Evolutionary conservation across 495 filamentous ascomycete genomes (phyloP).

Genomic region (Aspergillus indologenus): DNA sequence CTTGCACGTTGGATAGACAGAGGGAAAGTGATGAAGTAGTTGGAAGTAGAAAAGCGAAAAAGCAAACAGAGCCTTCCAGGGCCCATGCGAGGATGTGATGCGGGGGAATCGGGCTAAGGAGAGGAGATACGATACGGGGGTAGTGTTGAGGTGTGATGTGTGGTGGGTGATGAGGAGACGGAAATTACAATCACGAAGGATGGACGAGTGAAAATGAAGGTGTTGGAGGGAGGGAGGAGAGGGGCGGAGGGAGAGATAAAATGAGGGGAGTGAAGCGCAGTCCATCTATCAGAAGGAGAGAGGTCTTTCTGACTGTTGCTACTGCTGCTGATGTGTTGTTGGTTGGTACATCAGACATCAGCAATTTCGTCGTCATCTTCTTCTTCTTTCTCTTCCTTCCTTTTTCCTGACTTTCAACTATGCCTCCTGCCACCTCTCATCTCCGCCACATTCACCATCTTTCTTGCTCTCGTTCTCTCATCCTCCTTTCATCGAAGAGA

Average conservation of each 20-base stretch:
- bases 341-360: background rate
- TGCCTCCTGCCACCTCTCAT: background rate
- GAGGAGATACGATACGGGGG: slow-evolving; percentile 1
- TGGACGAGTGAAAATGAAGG: slow-evolving; percentile 1
- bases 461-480: background rate
- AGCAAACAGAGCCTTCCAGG: slow-evolving; percentile 20
- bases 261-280: background rate
- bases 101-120: background rate
- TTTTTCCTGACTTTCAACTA: too few species aligned
- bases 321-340: background rate
- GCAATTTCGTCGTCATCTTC: background rate
- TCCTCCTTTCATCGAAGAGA: slow-evolving; percentile 6
- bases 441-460: background rate
- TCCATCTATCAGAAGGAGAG: background rate
- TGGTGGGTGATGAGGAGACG: background rate
- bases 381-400: too few species aligned
- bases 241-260: background rate
- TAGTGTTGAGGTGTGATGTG: too few species aligned
- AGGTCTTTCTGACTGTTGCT: background rate
- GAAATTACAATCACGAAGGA: slow-evolving; percentile 5
- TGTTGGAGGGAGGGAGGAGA: slow-evolving; percentile 1
- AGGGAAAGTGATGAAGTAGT: background rate
- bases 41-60: slow-evolving; percentile 8
- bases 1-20: slow-evolving; percentile 9
- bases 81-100: background rate